Base-by-base conservation (phyloP, 306 rosid genomes). In the Trifolium fragiferum region DNA sequence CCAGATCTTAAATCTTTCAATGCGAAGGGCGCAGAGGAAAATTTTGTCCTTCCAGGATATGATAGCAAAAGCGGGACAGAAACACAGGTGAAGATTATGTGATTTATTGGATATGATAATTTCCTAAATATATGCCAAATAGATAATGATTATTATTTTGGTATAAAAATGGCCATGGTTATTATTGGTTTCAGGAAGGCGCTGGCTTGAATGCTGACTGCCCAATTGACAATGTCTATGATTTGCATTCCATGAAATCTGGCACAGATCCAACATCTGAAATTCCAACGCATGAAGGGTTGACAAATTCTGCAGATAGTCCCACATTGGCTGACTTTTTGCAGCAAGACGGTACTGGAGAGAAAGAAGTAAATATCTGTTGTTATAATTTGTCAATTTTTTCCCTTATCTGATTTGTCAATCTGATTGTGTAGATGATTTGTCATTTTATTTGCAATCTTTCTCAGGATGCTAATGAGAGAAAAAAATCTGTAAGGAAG, bases 171-270 rank as follows among this genome's bases (percentile, higher is more conserved):
- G 70, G 30, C 70, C 61, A 14, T 19, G 76, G 4, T 58, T 77
- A 53, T 67, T 63, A 66, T 76, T 75, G 67, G 68, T 80, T 77
- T 79, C 84, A 87, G 96, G 92, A 78, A 82, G 79, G 66, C 3
- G 82, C 71, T 58, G 78, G 70, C 71, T 76, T 83, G 72, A 75
- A 65, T 77, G 72, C 82, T 80, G 73, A 80, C 53, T 68, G 37
- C 47, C 63, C 71, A 32, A 23, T 57, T 30, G 83, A 75, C 68
- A 79, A 65, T 37, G 61, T 40, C 69, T 74, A 75, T 76, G 77
- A 83, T 82, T 76, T 46, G 75, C 85, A 86, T 6, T 79, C 83
- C 58, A 25, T 87, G 55, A 66, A 81, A 66, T 73, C 82, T 54
- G 75, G 76, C 51, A 18, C 47, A 25, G 81, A 70, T 71, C 78